Conservation (phyloP, 768 basidiomycete genomes). For the Amanita brunnescens region DNA sequence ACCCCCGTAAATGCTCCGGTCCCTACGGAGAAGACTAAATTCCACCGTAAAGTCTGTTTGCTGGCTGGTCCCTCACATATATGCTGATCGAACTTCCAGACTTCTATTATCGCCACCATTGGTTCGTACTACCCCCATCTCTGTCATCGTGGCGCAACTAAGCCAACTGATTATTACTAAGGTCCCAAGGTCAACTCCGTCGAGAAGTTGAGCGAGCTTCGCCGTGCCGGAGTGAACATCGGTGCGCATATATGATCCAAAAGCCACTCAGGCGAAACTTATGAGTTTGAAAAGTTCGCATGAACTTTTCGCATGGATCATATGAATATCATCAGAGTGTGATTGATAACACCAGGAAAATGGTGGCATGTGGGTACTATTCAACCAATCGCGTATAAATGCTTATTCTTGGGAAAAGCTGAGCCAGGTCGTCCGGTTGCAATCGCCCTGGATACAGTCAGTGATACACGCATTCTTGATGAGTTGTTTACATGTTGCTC, state of each 20-base stretch:
- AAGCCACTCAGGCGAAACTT: conserved; percentile 6
- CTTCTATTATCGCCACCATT: conserved; percentile 97
- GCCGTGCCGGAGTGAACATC: conserved; percentile 93
- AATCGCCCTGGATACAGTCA: conserved; percentile 93
- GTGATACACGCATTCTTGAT: conserved; percentile 19
- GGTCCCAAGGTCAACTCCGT: conserved; percentile 92
- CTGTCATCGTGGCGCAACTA: neutral
- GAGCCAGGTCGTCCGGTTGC: conserved; percentile 87
- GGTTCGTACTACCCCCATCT: conserved; percentile 38
- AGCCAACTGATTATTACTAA: conserved; percentile 21
- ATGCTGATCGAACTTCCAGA: conserved; percentile 40
- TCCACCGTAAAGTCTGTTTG: conserved; percentile 73
- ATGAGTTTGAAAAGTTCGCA: conserved; percentile 63
- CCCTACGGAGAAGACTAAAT: conserved; percentile 76
- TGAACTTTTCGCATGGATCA: conserved; percentile 99
- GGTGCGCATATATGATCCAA: conserved; percentile 53
- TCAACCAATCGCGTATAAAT: neutral
- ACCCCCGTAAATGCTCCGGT: conserved; percentile 62
- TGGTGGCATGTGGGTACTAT: conserved; percentile 55
- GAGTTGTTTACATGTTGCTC: neutral
- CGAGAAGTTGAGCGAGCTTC: conserved; percentile 79
- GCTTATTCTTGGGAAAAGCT: conserved; percentile 27
- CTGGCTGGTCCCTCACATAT: conserved; percentile 5
- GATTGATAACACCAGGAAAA: conserved; percentile 92
- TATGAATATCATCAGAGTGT: conserved; percentile 99